Evolutionary conservation across 208 protist genomes (phyloP).

Genomic region (Acanthamoeba healyi): DNA sequence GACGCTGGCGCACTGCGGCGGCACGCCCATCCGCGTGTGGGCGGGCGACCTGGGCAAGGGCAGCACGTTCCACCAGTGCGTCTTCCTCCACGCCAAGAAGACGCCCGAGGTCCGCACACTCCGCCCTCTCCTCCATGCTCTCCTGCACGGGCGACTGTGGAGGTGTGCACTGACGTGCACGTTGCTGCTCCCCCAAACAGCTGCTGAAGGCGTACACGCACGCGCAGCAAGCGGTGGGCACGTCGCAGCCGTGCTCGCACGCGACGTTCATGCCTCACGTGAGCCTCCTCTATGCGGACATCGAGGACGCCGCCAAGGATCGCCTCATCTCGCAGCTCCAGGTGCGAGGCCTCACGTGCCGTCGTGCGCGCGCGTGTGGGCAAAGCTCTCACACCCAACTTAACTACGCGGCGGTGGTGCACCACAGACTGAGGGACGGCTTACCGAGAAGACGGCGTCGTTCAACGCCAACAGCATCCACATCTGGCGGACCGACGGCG

Average conservation of each 20-base stretch:
- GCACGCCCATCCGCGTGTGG: background rate
- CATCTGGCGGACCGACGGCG: background rate
- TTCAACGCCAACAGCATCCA: background rate
- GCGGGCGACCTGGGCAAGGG: background rate
- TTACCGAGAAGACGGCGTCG: background rate
- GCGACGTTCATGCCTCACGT: background rate
- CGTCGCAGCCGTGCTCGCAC: background rate
- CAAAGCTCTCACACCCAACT: background rate
- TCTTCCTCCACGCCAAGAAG: background rate
- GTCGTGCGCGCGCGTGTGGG: no score
- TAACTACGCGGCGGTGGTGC: background rate
- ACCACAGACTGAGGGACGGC: background rate
- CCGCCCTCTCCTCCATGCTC: background rate
- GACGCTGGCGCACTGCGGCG: background rate
- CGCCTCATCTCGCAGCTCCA: background rate
- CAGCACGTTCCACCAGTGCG: conserved; percentile 1
- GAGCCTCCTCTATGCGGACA: background rate
- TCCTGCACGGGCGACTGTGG: no score
- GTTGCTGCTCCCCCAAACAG: background rate
- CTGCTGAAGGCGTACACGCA: background rate
- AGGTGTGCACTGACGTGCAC: no score
- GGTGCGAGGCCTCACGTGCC: no score
- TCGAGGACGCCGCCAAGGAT: background rate
- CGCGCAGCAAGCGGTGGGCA: background rate
- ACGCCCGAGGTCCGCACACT: background rate